These are phyloP conservation scores for Arctium minus DNA, from an alignment of 129 eudicot genomes.

Conservation along the genomic window DNA sequence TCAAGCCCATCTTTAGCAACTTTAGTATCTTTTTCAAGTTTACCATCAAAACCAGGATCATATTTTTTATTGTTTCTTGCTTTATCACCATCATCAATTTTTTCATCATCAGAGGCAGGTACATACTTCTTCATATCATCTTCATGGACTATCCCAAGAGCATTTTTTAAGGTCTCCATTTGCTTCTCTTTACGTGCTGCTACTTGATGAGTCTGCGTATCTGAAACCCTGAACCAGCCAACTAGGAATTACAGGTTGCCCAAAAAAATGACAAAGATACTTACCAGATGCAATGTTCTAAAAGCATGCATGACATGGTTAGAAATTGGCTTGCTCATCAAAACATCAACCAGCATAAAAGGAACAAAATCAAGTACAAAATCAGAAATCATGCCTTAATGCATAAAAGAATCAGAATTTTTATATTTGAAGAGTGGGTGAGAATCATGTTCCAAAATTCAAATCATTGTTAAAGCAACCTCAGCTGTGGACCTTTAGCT, in stretches of 20 bases:
- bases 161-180: slow-evolving; percentile 79
- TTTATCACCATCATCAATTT: slow-evolving; percentile 30
- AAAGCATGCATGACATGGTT: neutral
- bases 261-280: neutral
- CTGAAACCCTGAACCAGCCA: slow-evolving; percentile 57
- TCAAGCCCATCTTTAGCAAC: slow-evolving; percentile 26
- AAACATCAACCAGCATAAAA: neutral
- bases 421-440: neutral
- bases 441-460: neutral
- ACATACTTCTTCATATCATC: slow-evolving; percentile 32
- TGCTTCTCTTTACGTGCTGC: slow-evolving; percentile 95
- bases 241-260: neutral
- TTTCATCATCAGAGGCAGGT: slow-evolving; percentile 38
- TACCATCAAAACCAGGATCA: slow-evolving; percentile 19
- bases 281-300: neutral
- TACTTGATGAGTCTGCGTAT: slow-evolving; percentile 91
- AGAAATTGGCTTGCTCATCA: neutral
- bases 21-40: slow-evolving; percentile 29
- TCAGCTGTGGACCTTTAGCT: neutral
- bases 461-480: neutral
- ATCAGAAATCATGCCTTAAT: neutral
- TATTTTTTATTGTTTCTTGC: slow-evolving; percentile 1
- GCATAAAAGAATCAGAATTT: neutral
- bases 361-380: neutral
- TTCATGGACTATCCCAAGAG: slow-evolving; percentile 64